phyloP scores from a whole-genome alignment of 2,329 filamentous ascomycete genomes.

The Ceratocystiopsis brevicomis region DNA sequence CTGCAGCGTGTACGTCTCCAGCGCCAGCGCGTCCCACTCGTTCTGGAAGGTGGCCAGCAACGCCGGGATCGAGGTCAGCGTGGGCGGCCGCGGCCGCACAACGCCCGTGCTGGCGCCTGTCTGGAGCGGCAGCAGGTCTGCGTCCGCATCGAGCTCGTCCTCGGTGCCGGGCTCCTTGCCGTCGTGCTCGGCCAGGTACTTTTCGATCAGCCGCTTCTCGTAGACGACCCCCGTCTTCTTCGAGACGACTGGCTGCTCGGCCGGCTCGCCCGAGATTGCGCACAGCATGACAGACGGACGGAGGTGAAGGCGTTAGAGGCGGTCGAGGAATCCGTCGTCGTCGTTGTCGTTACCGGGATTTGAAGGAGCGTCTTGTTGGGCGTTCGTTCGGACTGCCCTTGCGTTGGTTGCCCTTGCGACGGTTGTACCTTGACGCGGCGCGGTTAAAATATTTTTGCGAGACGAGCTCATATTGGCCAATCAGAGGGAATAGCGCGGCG shows the following conservation, averaged over 20 bases:
- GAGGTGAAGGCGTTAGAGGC: too few relatives aligned
- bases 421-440: background rate
- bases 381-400: background rate
- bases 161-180: slow-evolving; percentile 82
- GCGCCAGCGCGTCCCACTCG: slow-evolving; percentile 87
- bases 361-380: too few relatives aligned
- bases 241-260: slow-evolving; percentile 85
- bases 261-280: slow-evolving; percentile 73
- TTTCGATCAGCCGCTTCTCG: slow-evolving; percentile 86
- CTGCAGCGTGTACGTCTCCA: slow-evolving; percentile 81
- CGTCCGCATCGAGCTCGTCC: slow-evolving; percentile 53
- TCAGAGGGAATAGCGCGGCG: slow-evolving; percentile 1
- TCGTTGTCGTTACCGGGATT: too few relatives aligned
- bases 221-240: slow-evolving; percentile 79
- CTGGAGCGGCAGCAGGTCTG: slow-evolving; percentile 80
- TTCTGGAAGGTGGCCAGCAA: slow-evolving; percentile 90
- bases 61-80: slow-evolving; percentile 87
- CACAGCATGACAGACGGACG: slow-evolving; percentile 12
- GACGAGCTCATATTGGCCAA: slow-evolving; percentile 4
- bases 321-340: too few relatives aligned
- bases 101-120: slow-evolving; percentile 40
- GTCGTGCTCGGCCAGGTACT: slow-evolving; percentile 79
- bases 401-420: background rate
- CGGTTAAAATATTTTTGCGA: slow-evolving; percentile 6
- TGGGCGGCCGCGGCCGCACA: slow-evolving; percentile 76